Percentiles rank a stretch among this genome's conserved stretches.
Conservation (phyloP, 2,329 filamentous ascomycete genomes). For the Gyromitra esculenta region DNA sequence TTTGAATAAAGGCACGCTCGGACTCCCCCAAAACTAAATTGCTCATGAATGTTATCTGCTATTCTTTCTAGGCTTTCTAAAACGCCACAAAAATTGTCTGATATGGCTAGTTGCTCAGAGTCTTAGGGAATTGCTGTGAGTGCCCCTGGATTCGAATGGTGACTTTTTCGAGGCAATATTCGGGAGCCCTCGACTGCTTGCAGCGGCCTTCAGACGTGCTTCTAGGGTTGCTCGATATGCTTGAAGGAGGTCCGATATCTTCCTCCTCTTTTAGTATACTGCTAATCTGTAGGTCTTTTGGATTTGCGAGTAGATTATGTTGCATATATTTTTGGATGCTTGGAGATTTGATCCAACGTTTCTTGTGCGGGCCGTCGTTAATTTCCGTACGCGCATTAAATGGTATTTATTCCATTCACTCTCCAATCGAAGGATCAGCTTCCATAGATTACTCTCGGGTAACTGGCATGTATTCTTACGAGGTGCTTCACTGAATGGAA, state of each 20-base stretch:
- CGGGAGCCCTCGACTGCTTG: neutral
- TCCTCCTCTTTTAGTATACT: neutral
- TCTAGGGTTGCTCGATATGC: neutral
- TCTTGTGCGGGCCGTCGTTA: neutral
- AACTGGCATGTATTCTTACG: neutral
- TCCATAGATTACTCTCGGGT: neutral
- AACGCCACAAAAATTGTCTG: neutral
- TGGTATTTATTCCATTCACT: neutral
- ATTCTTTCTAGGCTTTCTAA: neutral
- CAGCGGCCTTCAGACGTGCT: neutral
- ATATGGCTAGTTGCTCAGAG: neutral
- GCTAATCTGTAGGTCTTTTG: neutral
- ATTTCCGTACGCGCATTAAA: neutral
- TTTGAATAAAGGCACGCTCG: neutral
- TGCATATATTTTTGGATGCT: neutral
- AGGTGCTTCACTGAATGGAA: neutral
- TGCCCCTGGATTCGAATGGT: neutral
- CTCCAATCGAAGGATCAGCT: neutral
- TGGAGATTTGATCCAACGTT: neutral
- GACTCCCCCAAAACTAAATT: neutral
- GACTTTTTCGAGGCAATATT: neutral
- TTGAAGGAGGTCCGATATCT: neutral
- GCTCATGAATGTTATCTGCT: neutral
- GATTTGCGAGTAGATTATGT: neutral
- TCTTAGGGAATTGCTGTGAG: neutral